A percentile compares a stretch with the other conserved stretches of the same genome.
Evolutionary conservation across 345 rosid species (phyloP).

Genomic region (Carallia brachiata): DNA sequence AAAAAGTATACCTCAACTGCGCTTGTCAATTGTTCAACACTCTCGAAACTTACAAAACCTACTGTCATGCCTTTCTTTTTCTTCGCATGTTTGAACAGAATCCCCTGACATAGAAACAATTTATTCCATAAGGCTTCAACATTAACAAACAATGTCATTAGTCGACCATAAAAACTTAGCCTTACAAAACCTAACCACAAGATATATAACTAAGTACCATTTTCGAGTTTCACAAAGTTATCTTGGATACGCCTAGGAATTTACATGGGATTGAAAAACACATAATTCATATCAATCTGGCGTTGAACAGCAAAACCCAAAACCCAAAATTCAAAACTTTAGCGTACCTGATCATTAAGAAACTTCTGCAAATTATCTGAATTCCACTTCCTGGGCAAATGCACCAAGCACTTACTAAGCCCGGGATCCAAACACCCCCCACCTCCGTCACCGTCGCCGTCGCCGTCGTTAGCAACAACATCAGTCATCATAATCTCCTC

Average conservation of each 20-base stretch:
- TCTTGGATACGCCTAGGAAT: too few relatives aligned
- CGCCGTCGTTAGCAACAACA: slow-evolving; percentile 36
- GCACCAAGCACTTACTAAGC: slow-evolving; percentile 72
- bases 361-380: slow-evolving; percentile 58
- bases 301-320: too few relatives aligned
- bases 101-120: slow-evolving; percentile 43
- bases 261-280: too few relatives aligned
- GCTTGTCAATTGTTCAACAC: slow-evolving; percentile 52
- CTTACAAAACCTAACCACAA: too few relatives aligned
- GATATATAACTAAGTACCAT: too few relatives aligned
- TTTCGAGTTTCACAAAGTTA: too few relatives aligned
- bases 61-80: slow-evolving; percentile 80
- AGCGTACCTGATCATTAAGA: slow-evolving; percentile 55
- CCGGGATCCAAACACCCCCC: slow-evolving; percentile 40
- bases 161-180: too few relatives aligned
- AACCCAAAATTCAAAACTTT: too few relatives aligned
- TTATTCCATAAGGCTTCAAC: not conserved
- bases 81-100: slow-evolving; percentile 58
- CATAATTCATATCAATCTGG: too few relatives aligned
- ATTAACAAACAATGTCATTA: too few relatives aligned
- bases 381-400: slow-evolving; percentile 74
- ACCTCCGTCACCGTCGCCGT: slow-evolving; percentile 40
- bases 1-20: slow-evolving; percentile 51
- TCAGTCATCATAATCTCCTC: slow-evolving; percentile 60
- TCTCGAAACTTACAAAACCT: slow-evolving; percentile 78